Conservation (phyloP, 495 filamentous ascomycete species). For the Penicillium maclennaniae region DNA sequence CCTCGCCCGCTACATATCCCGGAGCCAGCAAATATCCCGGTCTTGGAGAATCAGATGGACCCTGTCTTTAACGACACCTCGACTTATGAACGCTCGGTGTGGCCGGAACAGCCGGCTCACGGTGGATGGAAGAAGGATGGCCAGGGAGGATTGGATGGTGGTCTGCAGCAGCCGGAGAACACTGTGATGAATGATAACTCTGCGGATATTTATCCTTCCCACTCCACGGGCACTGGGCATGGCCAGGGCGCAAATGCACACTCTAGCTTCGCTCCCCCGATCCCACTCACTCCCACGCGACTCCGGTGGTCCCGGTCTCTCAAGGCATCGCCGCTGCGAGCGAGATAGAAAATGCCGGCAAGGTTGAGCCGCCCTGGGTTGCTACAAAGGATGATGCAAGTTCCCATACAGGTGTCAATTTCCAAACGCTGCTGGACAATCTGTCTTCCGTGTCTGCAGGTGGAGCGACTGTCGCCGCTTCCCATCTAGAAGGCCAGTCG, state of each 20-base stretch:
- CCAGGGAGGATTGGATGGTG: conserved; percentile 22
- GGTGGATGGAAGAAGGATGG: conserved; percentile 21
- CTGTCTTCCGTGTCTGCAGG: conserved; percentile 40
- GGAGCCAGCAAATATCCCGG: conserved; percentile 65
- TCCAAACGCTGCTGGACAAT: conserved; percentile 51
- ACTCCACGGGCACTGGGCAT: conserved; percentile 15
- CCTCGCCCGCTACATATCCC: conserved; percentile 67
- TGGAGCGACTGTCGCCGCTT: conserved; percentile 30
- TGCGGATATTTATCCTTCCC: conserved; percentile 32
- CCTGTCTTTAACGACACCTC: conserved; percentile 66
- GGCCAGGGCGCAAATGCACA: conserved; percentile 3
- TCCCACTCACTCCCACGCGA: conserved; percentile 40
- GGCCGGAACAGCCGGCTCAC: conserved; percentile 8
- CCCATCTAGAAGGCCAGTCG: conserved; percentile 28
- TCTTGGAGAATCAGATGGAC: conserved; percentile 71
- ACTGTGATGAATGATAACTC: conserved; percentile 19
- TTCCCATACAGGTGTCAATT: conserved; percentile 41
- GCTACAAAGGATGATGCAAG: conserved; percentile 15
- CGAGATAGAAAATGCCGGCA: conserved; percentile 32
- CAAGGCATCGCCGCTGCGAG: conserved; percentile 34
- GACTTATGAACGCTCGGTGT: conserved; percentile 40
- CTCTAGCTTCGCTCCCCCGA: conserved; percentile 29
- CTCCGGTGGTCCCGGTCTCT: conserved; percentile 50
- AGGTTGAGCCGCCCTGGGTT: conserved; percentile 17
- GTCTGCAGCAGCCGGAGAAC: conserved; percentile 17